Conservation (phyloP, 129 eudicot species). For the Ambrosia trifida region DNA sequence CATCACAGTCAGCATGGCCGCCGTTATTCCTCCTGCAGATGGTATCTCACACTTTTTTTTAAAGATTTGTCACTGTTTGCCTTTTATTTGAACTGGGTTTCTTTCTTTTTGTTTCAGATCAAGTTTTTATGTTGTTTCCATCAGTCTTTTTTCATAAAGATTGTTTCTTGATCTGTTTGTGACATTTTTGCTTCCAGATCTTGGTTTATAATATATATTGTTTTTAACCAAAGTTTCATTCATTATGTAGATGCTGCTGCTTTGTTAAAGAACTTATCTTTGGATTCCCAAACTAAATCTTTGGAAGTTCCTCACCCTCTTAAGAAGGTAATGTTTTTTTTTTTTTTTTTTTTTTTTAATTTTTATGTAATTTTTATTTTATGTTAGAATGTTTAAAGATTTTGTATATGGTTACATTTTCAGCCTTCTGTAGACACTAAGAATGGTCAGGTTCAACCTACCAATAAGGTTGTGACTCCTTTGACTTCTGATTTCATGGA, state of each 20-base stretch:
- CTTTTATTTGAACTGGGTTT: not conserved
- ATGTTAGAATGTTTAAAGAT: not conserved
- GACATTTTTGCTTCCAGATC: too few relatives aligned
- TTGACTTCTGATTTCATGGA: too few relatives aligned
- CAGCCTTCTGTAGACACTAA: constrained; percentile 42
- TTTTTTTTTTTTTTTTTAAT: not conserved
- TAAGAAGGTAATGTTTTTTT: constrained; percentile 51
- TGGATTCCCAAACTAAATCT: constrained; percentile 64
- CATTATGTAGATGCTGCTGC: constrained; percentile 63
- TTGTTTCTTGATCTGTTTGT: not conserved
- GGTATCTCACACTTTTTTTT: constrained; percentile 44
- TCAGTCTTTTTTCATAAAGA: not conserved
- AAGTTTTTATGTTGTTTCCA: not conserved
- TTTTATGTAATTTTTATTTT: not conserved
- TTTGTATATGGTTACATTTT: not conserved
- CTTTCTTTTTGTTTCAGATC: constrained; percentile 3
- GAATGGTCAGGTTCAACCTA: constrained; percentile 39
- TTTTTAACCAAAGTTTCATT: constrained; percentile 17
- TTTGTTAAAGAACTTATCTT: constrained; percentile 66
- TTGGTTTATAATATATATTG: not conserved
- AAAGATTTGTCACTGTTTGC: not conserved
- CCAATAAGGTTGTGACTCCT: too few relatives aligned
- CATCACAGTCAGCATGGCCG: constrained; percentile 45
- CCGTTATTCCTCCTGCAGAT: constrained; percentile 65
- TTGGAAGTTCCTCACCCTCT: constrained; percentile 54